phyloP scores from a whole-genome alignment of 148 eudicot genomes.

The Spergularia bocconei region DNA sequence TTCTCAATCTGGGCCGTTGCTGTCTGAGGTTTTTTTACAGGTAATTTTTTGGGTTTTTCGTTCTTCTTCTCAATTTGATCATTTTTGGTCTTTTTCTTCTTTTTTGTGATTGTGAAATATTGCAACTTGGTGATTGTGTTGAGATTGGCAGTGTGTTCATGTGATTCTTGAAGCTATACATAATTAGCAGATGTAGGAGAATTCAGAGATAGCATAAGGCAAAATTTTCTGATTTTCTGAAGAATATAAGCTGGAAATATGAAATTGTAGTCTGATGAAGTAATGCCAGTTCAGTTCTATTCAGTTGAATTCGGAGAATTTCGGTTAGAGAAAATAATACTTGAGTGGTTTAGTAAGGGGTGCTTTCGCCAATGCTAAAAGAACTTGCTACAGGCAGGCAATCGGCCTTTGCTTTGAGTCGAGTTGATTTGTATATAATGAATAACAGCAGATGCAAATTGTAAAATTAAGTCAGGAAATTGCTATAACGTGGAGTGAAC shows the following conservation, averaged over 20 bases:
- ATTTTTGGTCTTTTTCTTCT: not conserved
- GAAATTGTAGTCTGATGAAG: not conserved
- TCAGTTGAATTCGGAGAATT: not conserved
- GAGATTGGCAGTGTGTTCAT: no score
- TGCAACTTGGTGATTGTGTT: no score
- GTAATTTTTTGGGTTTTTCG: slow-evolving; percentile 5
- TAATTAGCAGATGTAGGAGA: not conserved
- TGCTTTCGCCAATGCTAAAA: no score
- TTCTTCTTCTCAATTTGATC: not conserved
- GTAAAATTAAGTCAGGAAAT: not conserved
- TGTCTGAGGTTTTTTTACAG: slow-evolving; percentile 30
- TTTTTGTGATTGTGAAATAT: not conserved
- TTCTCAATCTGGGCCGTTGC: slow-evolving; percentile 6
- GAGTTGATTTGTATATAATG: not conserved
- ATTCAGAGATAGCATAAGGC: not conserved
- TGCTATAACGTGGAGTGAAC: not conserved
- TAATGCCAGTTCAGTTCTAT: not conserved
- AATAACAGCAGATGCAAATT: not conserved
- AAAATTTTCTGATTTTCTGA: not conserved
- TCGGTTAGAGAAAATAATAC: no score
- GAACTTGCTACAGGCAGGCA: not conserved
- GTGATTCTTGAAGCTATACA: no score
- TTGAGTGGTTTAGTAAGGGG: no score
- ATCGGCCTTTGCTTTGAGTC: not conserved
- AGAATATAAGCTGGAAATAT: no score